A percentile compares a stretch with the other conserved stretches of the same genome.
phyloP scores from a whole-genome alignment of 169 alveolate genomes.

The Plasmodium ovale region DNA sequence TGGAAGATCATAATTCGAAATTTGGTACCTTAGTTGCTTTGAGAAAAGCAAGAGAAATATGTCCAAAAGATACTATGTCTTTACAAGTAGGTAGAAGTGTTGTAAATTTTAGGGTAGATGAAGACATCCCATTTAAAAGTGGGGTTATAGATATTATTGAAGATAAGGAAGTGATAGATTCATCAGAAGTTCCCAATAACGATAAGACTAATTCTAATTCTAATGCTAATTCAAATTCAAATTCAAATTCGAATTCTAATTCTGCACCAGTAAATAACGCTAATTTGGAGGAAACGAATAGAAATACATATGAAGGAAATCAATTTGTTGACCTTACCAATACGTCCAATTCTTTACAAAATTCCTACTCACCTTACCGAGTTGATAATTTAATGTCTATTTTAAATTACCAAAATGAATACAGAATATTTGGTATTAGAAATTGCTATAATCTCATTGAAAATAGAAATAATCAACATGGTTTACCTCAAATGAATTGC shows the following conservation, averaged over 20 bases:
- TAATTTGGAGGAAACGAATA: background rate
- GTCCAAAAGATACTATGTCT: conserved; percentile 77
- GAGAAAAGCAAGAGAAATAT: conserved; percentile 85
- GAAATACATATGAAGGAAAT: conserved; percentile 52
- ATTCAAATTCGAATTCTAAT: background rate
- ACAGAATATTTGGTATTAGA: conserved; percentile 64
- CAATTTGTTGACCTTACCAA: conserved; percentile 43
- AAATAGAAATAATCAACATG: conserved; percentile 24
- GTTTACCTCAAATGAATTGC: conserved; percentile 9
- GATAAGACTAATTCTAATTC: conserved; percentile 48
- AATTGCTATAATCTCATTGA: conserved; percentile 58
- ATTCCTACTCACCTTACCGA: conserved; percentile 31
- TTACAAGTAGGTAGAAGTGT: conserved; percentile 88
- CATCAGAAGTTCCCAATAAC: conserved; percentile 49
- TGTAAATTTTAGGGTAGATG: conserved; percentile 81
- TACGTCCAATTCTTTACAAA: conserved; percentile 30
- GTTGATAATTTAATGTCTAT: conserved; percentile 57
- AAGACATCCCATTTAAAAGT: conserved; percentile 60
- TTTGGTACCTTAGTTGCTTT: conserved; percentile 98
- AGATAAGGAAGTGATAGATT: conserved; percentile 57
- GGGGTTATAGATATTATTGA: conserved; percentile 69
- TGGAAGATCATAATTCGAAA: conserved; percentile 97
- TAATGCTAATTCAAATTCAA: conserved; percentile 6
- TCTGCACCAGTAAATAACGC: conserved; percentile 16
- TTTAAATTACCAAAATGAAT: conserved; percentile 71